A percentile compares a stretch with the other conserved stretches of the same genome.
Conservation (phyloP, 1,139 yeast genomes). For the Debaryomyces subglobosus region DNA sequence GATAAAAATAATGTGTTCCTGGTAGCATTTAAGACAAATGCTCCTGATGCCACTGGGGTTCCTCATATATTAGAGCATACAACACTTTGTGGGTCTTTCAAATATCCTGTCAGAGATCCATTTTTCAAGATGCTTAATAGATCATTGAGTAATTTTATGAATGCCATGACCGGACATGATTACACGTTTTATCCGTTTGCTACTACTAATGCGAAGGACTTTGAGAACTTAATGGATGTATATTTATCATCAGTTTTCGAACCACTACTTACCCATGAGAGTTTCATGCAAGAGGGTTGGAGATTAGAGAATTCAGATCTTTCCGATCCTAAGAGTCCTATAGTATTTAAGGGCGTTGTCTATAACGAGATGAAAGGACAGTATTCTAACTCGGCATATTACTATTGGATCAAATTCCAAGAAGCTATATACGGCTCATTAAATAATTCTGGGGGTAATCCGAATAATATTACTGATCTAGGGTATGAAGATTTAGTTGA, state of each 20-base stretch:
- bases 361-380: conserved; percentile 99
- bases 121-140: conserved; percentile 96
- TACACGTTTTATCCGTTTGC: conserved; percentile 96
- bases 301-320: conserved; percentile 76
- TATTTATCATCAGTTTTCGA: conserved; percentile 86
- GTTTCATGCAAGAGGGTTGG: conserved; percentile 98
- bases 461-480: conserved; percentile 72
- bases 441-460: conserved; percentile 95
- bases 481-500: conserved; percentile 73
- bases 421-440: conserved; percentile 84
- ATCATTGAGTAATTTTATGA: conserved; percentile 88
- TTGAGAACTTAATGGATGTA: conserved; percentile 80
- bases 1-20: conserved; percentile 88
- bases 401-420: conserved; percentile 81
- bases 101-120: conserved; percentile 94
- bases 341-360: conserved; percentile 91
- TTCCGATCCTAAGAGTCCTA: conserved; percentile 58
- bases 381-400: conserved; percentile 83
- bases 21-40: conserved; percentile 89
- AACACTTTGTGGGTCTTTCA: conserved; percentile 88
- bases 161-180: conserved; percentile 98
- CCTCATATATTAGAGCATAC: conserved; percentile 97
- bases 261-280: conserved; percentile 77
- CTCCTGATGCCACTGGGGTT: conserved; percentile 91
- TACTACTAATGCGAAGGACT: conserved; percentile 85